Percentiles rank a stretch among this genome's conserved stretches.
Conservation (phyloP, 164 flowering plant species). For the Magnolia changhungtana region DNA sequence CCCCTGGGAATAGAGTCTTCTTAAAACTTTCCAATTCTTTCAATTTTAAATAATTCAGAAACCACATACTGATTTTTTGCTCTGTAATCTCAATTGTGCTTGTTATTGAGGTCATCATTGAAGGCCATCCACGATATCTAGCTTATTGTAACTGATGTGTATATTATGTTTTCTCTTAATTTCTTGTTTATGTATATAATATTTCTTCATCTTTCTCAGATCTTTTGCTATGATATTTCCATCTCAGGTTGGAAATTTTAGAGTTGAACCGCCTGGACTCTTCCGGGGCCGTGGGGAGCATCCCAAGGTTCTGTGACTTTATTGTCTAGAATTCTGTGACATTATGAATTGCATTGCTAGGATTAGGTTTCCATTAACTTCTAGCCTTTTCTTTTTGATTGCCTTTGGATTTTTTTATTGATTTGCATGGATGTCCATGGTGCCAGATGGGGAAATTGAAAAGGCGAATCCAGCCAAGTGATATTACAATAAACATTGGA, state of each 20-base stretch:
- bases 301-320: slow-evolving; percentile 66
- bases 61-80: too few species aligned
- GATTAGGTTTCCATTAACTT: not conserved
- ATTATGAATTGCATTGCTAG: not conserved
- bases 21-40: too few species aligned
- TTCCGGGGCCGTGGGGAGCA: slow-evolving; percentile 99
- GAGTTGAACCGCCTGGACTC: slow-evolving; percentile 99
- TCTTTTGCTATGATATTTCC: slow-evolving; percentile 5
- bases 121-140: too few species aligned
- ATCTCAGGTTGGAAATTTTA: slow-evolving; percentile 93
- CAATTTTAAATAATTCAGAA: too few species aligned
- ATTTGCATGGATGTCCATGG: slow-evolving; percentile 6
- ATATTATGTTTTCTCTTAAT: not conserved
- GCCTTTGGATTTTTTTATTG: not conserved
- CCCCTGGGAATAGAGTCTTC: too few species aligned
- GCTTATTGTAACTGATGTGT: not conserved
- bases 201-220: not conserved
- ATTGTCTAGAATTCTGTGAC: not conserved
- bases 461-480: slow-evolving; percentile 80
- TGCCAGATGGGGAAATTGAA: slow-evolving; percentile 95
- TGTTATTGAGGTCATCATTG: too few species aligned
- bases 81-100: too few species aligned
- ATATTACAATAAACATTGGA: slow-evolving; percentile 93
- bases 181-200: not conserved
- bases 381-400: not conserved